Evolutionary conservation across 2,329 filamentous ascomycete genomes (phyloP).

Genomic region (Penicillium sp.): DNA sequence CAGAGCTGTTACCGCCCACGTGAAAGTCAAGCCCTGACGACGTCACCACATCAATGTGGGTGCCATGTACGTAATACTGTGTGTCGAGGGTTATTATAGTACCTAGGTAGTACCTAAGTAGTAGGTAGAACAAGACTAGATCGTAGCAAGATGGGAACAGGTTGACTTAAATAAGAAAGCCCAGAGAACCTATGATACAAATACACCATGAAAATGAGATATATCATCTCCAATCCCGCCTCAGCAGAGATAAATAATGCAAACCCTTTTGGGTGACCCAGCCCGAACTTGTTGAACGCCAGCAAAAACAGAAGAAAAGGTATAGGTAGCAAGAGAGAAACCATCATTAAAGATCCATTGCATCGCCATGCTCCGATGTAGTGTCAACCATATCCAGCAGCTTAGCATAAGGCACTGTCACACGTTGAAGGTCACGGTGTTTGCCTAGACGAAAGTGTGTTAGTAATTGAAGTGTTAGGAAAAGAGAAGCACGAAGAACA

Average conservation of each 20-base stretch:
- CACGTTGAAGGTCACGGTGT: conserved; percentile 87
- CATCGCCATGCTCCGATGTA: conserved; percentile 32
- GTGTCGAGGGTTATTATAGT: background rate
- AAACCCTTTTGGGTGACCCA: conserved; percentile 11
- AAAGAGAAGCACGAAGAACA: background rate
- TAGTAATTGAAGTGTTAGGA: conserved; percentile 1
- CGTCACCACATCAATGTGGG: conserved; percentile 10
- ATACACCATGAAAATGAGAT: conserved; percentile 7
- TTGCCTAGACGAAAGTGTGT: conserved; percentile 63
- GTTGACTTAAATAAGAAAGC: background rate
- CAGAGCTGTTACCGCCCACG: conserved; percentile 29
- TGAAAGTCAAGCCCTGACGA: conserved; percentile 25
- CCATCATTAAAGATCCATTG: conserved; percentile 37
- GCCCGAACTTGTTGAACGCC: conserved; percentile 24
- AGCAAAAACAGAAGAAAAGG: conserved; percentile 2
- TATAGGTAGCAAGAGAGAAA: conserved; percentile 5
- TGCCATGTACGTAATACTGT: background rate
- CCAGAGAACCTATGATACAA: conserved; percentile 16
- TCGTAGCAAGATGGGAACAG: background rate
- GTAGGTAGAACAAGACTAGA: background rate
- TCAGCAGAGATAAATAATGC: conserved; percentile 11
- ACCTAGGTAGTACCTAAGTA: too few relatives aligned
- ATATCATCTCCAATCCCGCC: conserved; percentile 7
- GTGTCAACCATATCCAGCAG: conserved; percentile 61
- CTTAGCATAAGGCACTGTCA: conserved; percentile 92